These are phyloP conservation scores for Neopestalotiopsis clavispora DNA, from an alignment of 2,329 filamentous ascomycete species.

Conservation along the genomic window DNA sequence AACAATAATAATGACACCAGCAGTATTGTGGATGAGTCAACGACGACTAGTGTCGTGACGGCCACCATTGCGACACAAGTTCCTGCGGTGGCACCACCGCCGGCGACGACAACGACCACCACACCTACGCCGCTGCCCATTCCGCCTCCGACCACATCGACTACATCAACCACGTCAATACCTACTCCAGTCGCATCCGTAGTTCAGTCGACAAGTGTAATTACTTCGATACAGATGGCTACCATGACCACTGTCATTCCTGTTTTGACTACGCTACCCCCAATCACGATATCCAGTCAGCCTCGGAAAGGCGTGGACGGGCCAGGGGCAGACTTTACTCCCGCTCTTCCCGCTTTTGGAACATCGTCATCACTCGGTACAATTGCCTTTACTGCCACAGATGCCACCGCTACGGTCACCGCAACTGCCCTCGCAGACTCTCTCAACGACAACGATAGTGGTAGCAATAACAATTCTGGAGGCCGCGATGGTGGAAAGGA, in stretches of 20 bases:
- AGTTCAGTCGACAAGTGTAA: neutral
- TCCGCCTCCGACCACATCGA: neutral
- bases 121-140: neutral
- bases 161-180: constrained; percentile 2
- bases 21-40: neutral
- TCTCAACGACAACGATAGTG: neutral
- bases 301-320: constrained; percentile 20
- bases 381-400: constrained; percentile 11
- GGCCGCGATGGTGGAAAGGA: constrained; percentile 6
- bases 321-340: constrained; percentile 6
- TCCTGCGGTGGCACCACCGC: neutral
- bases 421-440: constrained; percentile 10
- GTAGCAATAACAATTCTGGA: neutral
- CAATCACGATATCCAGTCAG: constrained; percentile 16
- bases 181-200: neutral
- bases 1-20: constrained; percentile 9
- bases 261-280: constrained; percentile 12
- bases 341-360: constrained; percentile 12
- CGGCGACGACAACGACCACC: neutral
- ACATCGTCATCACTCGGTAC: constrained; percentile 8
- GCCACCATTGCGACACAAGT: neutral
- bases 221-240: constrained; percentile 15
- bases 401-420: neutral
- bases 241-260: constrained; percentile 19
- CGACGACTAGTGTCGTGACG: constrained; percentile 4